Evolutionary conservation across 495 filamentous ascomycete genomes (phyloP).

Genomic region (Neurospora tetraspora): DNA sequence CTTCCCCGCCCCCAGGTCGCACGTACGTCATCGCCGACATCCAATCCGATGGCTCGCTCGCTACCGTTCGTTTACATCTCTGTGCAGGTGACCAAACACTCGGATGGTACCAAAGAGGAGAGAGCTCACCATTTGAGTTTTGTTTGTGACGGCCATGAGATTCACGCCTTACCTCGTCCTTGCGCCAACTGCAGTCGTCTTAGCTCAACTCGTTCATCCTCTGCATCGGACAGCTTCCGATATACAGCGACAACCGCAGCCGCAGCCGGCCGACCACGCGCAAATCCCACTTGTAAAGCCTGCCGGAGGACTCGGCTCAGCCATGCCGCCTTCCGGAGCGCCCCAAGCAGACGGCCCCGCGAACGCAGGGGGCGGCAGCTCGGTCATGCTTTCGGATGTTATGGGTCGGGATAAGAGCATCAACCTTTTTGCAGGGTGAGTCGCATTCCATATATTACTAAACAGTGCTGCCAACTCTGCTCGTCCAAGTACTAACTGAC

Average conservation of each 20-base stretch:
- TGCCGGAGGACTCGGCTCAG: constrained; percentile 22
- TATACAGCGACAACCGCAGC: not conserved
- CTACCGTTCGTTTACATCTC: not conserved
- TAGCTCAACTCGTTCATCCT: constrained; percentile 19
- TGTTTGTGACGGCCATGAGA: not conserved
- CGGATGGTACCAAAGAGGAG: not conserved
- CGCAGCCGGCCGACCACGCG: constrained; percentile 6
- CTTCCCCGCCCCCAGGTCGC: not conserved
- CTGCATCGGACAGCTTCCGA: constrained; percentile 6
- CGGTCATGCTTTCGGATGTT: constrained; percentile 68
- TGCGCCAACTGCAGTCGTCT: constrained; percentile 13
- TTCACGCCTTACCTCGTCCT: not conserved
- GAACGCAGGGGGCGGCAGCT: constrained; percentile 15
- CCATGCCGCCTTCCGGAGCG: constrained; percentile 20
- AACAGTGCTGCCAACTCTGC: not conserved
- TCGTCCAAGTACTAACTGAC: not conserved
- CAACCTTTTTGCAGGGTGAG: constrained; percentile 68
- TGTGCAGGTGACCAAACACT: not conserved
- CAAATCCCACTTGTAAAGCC: constrained; percentile 30
- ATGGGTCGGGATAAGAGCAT: constrained; percentile 72
- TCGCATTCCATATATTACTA: not conserved
- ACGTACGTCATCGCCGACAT: not conserved
- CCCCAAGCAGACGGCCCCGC: constrained; percentile 32
- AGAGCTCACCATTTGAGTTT: not conserved
- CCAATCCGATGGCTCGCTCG: not conserved